phyloP scores from a whole-genome alignment of 2,329 filamentous ascomycete genomes.

The Camptophora hylomeconis region DNA sequence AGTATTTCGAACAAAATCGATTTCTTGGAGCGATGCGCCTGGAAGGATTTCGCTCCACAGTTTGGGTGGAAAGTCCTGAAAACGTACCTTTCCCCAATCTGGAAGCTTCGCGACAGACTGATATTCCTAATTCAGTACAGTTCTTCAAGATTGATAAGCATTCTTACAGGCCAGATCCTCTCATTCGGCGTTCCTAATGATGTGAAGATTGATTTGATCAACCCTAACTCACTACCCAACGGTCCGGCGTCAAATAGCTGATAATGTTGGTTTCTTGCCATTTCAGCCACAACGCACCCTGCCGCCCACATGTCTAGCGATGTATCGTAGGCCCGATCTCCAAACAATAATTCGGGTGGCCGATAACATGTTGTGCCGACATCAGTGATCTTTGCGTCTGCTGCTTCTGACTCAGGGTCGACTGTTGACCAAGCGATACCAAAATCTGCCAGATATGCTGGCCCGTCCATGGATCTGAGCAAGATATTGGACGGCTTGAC shows the following conservation, averaged over 20 bases:
- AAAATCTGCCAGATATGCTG: slow-evolving; percentile 78
- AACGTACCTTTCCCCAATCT: slow-evolving; percentile 79
- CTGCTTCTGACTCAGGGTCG: slow-evolving; percentile 45
- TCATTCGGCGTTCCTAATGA: slow-evolving; percentile 74
- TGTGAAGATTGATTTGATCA: slow-evolving; percentile 87
- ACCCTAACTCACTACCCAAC: slow-evolving; percentile 77
- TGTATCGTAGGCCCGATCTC: slow-evolving; percentile 56
- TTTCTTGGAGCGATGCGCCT: slow-evolving; percentile 42
- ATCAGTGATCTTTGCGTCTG: slow-evolving; percentile 66
- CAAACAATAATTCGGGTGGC: slow-evolving; percentile 81
- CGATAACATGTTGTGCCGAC: slow-evolving; percentile 89
- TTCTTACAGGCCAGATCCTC: slow-evolving; percentile 64
- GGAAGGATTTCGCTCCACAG: slow-evolving; percentile 60
- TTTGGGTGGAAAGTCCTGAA: slow-evolving; percentile 56
- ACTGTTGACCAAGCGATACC: slow-evolving; percentile 73
- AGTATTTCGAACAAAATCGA: slow-evolving; percentile 53
- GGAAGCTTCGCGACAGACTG: slow-evolving; percentile 43
- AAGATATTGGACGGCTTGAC: slow-evolving; percentile 87
- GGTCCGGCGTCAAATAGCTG: slow-evolving; percentile 78
- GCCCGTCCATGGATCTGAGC: slow-evolving; percentile 51
- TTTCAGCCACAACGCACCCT: slow-evolving; percentile 72
- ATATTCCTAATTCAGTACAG: slow-evolving; percentile 2
- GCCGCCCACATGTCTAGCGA: slow-evolving; percentile 81
- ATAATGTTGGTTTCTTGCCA: slow-evolving; percentile 41
- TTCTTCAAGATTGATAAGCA: background rate